Conservation (phyloP, 306 rosid species). For the Spatholobus suberectus region DNA sequence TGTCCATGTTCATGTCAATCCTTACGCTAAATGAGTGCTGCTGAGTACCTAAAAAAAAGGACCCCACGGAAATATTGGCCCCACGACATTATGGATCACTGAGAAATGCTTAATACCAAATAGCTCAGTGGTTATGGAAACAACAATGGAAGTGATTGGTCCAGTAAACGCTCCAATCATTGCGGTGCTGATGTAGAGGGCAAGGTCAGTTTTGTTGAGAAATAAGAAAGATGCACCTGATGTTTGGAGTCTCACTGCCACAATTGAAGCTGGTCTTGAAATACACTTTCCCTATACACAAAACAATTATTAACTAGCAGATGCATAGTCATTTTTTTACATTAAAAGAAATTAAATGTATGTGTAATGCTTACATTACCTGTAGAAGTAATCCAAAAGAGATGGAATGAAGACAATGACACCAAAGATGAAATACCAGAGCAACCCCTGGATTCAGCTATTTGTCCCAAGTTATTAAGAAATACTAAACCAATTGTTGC, state of each 20-base stretch:
- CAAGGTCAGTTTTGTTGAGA: slow-evolving; percentile 44
- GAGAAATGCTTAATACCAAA: slow-evolving; percentile 77
- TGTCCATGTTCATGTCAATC: slow-evolving; percentile 51
- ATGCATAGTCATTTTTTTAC: too few species aligned
- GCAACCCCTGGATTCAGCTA: slow-evolving; percentile 79
- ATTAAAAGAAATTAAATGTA: too few species aligned
- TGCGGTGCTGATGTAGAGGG: slow-evolving; percentile 64
- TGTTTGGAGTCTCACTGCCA: slow-evolving; percentile 57
- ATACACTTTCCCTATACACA: too few species aligned
- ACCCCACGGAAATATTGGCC: slow-evolving; percentile 81
- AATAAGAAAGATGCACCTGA: slow-evolving; percentile 71
- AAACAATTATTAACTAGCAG: too few species aligned
- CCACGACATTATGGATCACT: slow-evolving; percentile 81
- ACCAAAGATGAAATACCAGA: slow-evolving; percentile 69
- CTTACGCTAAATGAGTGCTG: slow-evolving; percentile 59
- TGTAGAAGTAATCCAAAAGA: slow-evolving; percentile 60
- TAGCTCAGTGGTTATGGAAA: slow-evolving; percentile 74
- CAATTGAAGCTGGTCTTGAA: slow-evolving; percentile 65
- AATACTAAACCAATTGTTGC: slow-evolving; percentile 86
- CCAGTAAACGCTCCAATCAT: slow-evolving; percentile 79
- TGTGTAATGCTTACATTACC: too few species aligned
- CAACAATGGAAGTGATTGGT: slow-evolving; percentile 73
- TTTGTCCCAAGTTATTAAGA: slow-evolving; percentile 91
- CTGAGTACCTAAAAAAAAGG: slow-evolving; percentile 66
- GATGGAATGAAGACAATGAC: slow-evolving; percentile 86